Percentiles rank a stretch among this genome's conserved stretches.
Conservation (phyloP, 2,329 filamentous ascomycete genomes). For the Anthostomella pinea region DNA sequence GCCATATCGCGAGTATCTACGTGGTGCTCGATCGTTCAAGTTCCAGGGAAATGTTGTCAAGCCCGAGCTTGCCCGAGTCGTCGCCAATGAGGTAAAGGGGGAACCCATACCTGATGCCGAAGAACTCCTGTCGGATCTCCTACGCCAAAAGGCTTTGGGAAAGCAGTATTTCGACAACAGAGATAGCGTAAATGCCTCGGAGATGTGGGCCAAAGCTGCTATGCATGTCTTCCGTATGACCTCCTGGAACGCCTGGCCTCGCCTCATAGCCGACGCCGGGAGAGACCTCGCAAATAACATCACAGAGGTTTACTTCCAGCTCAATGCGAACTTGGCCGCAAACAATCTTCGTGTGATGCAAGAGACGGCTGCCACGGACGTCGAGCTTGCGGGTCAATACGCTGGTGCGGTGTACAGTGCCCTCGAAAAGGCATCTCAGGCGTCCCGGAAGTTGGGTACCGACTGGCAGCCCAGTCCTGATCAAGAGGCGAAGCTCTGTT, state of each 20-base stretch:
- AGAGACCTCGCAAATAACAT: no score
- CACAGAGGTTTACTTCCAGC: background rate
- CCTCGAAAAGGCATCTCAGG: background rate
- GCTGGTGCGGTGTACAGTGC: background rate
- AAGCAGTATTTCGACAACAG: constrained; percentile 3
- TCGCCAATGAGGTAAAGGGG: background rate
- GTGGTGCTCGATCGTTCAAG: background rate
- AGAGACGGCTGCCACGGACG: background rate
- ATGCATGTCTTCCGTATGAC: no score
- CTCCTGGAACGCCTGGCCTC: no score
- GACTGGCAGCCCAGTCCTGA: background rate
- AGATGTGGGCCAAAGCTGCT: background rate
- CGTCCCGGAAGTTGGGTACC: background rate
- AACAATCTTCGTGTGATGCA: background rate
- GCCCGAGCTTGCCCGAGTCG: background rate
- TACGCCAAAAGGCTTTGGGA: background rate
- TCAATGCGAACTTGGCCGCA: constrained; percentile 1
- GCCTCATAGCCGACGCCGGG: no score
- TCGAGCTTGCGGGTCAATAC: background rate
- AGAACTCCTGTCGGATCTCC: background rate
- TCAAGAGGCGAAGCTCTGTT: background rate
- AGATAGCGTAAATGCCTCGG: background rate
- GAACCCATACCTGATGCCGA: background rate
- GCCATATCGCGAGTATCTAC: constrained; percentile 2
- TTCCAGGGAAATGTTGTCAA: constrained; percentile 3